Evolutionary conservation across 2,329 filamentous ascomycete genomes (phyloP), one percentile per base, ranked within the genome.

Genomic region (Blastomyces parvus): DNA sequence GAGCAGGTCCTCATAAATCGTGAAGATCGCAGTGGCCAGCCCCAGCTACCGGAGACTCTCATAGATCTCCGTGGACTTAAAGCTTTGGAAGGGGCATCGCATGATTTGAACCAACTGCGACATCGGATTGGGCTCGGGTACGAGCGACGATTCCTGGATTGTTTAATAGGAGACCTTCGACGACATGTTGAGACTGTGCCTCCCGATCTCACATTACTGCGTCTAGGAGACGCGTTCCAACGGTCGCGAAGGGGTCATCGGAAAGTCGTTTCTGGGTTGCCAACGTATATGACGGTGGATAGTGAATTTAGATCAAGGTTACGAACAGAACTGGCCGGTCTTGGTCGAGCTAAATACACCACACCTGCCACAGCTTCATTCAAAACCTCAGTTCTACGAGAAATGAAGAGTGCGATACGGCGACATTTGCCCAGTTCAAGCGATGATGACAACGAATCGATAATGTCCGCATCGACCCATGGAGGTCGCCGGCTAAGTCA

Each of bases 371-470:
- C 91, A n/a, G 83, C 87, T 48, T 86, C 87, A 8, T 97, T 94
- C 74, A 86, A 93, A 67, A 91, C 96, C 50, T 84, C 89, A 0
- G 86, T 96, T 14, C 79, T 96, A 66, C 87, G 89, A 59, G 94
- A 99, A 74, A 88, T 97, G 73, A 89, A 93, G 69, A 86, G 85
- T 42, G 80, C 97, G 59, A 93, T 99, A 59, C 85, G 91, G 62
- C 85, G 86, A 63, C 89, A 93, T 30, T 81, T 99, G 48, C 94
- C 94, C 0, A 96, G 91, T 71, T 96, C 93, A 13, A 94, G 86
- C 69, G 94, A 99, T 65, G 93, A 97, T 68, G 94, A 99, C 72
- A 90, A 88, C 65, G 90, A 94, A 73, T 96, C 91, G 0, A 88
- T 93, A 79, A 87, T 93, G 76, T 92, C 92, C 1, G 83, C 87